These are phyloP conservation scores for Crucihimalaya himalaica DNA, from an alignment of 345 rosid genomes.

Conservation along the genomic window DNA sequence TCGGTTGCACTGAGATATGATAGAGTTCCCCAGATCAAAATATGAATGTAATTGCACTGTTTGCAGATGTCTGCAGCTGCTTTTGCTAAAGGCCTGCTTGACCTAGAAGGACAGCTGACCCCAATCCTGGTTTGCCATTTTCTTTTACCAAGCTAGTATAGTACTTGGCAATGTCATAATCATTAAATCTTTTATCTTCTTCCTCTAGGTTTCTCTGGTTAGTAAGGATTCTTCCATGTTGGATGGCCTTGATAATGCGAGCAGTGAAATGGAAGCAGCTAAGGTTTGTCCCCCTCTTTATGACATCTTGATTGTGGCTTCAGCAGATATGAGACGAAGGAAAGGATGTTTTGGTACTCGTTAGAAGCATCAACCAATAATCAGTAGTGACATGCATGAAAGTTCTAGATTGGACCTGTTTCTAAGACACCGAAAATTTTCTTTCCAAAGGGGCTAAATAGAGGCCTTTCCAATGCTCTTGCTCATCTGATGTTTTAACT, in stretches of 20 bases:
- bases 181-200: conserved; percentile 17
- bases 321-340: conserved; percentile 3
- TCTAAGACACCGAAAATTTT: background rate
- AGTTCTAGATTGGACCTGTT: conserved; percentile 15
- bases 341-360: conserved; percentile 14
- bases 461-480: conserved; percentile 10
- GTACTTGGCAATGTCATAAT: conserved; percentile 2
- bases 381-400: background rate
- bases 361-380: conserved; percentile 20
- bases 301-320: conserved; percentile 22
- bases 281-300: conserved; percentile 61
- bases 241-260: conserved; percentile 97
- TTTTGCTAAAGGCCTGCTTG: conserved; percentile 99
- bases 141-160: conserved; percentile 12
- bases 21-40: conserved; percentile 9
- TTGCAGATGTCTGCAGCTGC: conserved; percentile 99
- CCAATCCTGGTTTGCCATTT: conserved; percentile 83
- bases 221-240: conserved; percentile 99
- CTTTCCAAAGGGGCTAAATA: background rate
- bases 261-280: conserved; percentile 91
- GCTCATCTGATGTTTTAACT: background rate
- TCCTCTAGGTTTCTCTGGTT: conserved; percentile 91
- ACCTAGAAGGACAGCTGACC: conserved; percentile 96
- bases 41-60: conserved; percentile 18
- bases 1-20: conserved; percentile 2